phyloP scores from a whole-genome alignment of 257 asterid genomes.

The Fraxinus pennsylvanica region DNA sequence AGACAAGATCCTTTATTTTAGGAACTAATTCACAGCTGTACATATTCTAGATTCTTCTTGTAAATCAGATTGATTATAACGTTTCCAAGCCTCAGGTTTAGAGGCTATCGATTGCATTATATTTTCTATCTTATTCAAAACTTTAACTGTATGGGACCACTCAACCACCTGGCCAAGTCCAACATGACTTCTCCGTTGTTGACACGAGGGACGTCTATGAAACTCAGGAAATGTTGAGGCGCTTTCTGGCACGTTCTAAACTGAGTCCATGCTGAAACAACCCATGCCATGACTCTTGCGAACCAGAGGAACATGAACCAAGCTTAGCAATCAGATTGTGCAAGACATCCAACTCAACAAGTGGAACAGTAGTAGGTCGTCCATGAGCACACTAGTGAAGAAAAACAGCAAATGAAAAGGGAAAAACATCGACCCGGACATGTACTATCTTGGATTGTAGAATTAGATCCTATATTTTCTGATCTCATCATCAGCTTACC shows the following conservation, averaged over 20 bases:
- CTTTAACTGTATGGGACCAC: not conserved
- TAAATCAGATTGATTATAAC: no score
- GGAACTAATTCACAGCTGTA: no score
- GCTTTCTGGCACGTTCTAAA: slow-evolving; percentile 50
- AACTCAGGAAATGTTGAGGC: slow-evolving; percentile 40
- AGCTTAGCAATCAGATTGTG: slow-evolving; percentile 56
- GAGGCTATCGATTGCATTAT: no score
- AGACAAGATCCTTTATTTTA: no score
- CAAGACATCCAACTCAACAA: slow-evolving; percentile 65
- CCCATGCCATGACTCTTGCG: slow-evolving; percentile 67
- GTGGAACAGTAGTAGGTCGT: slow-evolving; percentile 92
- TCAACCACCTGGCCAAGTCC: not conserved
- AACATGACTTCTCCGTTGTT: not conserved
- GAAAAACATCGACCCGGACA: not conserved
- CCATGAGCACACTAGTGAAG: slow-evolving; percentile 91
- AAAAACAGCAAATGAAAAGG: slow-evolving; percentile 14
- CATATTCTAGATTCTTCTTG: no score
- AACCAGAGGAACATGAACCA: slow-evolving; percentile 26
- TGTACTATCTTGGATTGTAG: not conserved
- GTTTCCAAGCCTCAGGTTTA: no score
- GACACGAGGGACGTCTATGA: not conserved
- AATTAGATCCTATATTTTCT: slow-evolving; percentile 15
- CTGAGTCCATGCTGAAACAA: slow-evolving; percentile 56
- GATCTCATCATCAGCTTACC: slow-evolving; percentile 46
- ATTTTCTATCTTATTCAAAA: no score